Evolutionary conservation across 202 grass and related monocot species (phyloP), one percentile per base, ranked within the genome.

Genomic region (Schoenoplectus tabernaemontani): DNA sequence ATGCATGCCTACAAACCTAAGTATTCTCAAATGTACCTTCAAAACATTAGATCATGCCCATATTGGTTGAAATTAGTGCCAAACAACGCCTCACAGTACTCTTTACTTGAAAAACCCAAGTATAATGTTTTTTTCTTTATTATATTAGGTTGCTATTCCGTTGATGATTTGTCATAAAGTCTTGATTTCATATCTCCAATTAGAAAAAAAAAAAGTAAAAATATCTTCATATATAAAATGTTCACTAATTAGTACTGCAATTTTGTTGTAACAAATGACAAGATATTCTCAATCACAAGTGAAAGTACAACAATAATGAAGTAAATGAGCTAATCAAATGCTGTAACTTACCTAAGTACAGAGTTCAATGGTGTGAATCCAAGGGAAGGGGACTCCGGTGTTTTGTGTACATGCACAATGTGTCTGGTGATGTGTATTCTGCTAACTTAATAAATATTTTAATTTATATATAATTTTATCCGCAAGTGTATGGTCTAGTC

Each of bases 401-500:
- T 93, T 84, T 99, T 92, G 84, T 99, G 96, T 51, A 99, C 96
- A 87, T 99, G 82, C 83, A 96, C 90, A 42, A 99, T 59, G 83
- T 99, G 96, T 81, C 96, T 91, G 78, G 96, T n/a, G n/a, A n/a
- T n/a, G n/a, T n/a, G n/a, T n/a, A n/a, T n/a, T n/a, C n/a, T n/a
- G n/a, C n/a, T n/a, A n/a, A n/a, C n/a, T n/a, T n/a, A n/a, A n/a
- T n/a, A n/a, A n/a, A n/a, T n/a, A n/a, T n/a, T n/a, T n/a, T n/a
- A n/a, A n/a, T n/a, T n/a, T n/a, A n/a, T n/a, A n/a, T n/a, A n/a
- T n/a, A n/a, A n/a, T n/a, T n/a, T n/a, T n/a, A n/a, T n/a, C n/a
- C n/a, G n/a, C n/a, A n/a, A n/a, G n/a, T n/a, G n/a, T n/a, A n/a
- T n/a, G n/a, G n/a, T n/a, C n/a, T n/a, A n/a, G n/a, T n/a, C n/a